Evolutionary conservation across 2,329 filamentous ascomycete species (phyloP).

Genomic region (Byssothecium circinans): DNA sequence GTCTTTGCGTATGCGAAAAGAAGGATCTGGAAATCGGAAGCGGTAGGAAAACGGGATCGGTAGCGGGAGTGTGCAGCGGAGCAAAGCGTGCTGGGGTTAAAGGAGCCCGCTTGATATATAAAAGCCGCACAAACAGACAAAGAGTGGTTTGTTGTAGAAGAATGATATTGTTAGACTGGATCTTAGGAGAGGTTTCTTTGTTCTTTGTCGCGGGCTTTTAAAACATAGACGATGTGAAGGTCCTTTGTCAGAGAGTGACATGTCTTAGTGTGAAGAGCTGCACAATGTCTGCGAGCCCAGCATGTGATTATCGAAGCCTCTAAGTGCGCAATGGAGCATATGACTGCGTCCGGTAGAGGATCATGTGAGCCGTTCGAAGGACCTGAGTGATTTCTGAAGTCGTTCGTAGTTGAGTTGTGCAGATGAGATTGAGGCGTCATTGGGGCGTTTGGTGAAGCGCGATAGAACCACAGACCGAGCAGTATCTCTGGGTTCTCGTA

Average conservation of each 20-base stretch:
- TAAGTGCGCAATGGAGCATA: neutral
- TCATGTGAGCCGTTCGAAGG: neutral
- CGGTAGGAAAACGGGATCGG: slow-evolving; percentile 16
- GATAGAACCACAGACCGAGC: neutral
- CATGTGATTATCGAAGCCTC: neutral
- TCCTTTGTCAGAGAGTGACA: slow-evolving; percentile 1
- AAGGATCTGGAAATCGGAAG: neutral
- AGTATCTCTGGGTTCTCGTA: neutral
- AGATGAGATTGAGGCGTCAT: neutral
- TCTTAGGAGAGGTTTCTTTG: slow-evolving; percentile 15
- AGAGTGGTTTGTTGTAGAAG: slow-evolving; percentile 14
- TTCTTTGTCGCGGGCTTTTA: slow-evolving; percentile 30
- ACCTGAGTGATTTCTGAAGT: neutral
- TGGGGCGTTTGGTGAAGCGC: neutral
- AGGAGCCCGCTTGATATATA: slow-evolving; percentile 21
- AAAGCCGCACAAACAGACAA: slow-evolving; percentile 30
- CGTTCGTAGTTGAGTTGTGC: neutral
- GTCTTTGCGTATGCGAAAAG: slow-evolving; percentile 2
- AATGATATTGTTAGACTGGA: slow-evolving; percentile 24
- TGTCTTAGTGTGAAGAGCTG: neutral
- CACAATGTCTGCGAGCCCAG: neutral
- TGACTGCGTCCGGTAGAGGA: neutral
- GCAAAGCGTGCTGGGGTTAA: slow-evolving; percentile 11
- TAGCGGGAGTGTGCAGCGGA: slow-evolving; percentile 12
- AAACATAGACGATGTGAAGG: slow-evolving; percentile 1